Conservation (phyloP, 1,284 basidiomycete species). For the Fomitopsis betulina region DNA sequence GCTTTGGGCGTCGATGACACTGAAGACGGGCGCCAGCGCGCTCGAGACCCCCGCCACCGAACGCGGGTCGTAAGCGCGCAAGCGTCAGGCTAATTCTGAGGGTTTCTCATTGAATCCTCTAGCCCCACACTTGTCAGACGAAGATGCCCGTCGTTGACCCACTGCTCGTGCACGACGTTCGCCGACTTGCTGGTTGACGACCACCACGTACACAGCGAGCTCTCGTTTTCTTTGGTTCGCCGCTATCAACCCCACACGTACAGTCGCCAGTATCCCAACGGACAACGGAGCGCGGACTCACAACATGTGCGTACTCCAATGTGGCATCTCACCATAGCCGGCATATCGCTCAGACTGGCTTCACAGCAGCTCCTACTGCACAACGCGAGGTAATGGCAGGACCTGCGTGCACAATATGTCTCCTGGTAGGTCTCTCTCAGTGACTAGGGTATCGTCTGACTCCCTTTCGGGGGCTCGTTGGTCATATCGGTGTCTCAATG, state of each 20-base stretch:
- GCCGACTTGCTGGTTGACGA: too few relatives aligned
- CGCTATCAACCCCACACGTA: too few relatives aligned
- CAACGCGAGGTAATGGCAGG: not conserved
- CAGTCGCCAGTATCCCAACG: not conserved
- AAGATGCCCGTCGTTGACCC: too few relatives aligned
- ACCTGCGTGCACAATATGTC: not conserved
- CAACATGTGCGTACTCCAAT: not conserved
- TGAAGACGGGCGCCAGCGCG: not conserved
- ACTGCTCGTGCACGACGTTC: too few relatives aligned
- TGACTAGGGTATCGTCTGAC: not conserved
- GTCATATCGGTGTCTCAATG: not conserved
- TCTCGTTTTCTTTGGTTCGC: too few relatives aligned
- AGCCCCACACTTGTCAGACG: too few relatives aligned
- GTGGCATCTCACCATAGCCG: not conserved
- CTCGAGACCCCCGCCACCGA: constrained; percentile 12
- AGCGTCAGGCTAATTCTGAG: too few relatives aligned
- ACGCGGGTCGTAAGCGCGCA: not conserved
- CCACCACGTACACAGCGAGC: too few relatives aligned
- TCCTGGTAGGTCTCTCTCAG: not conserved
- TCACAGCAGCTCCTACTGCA: not conserved
- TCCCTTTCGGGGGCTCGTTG: not conserved
- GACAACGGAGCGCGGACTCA: not conserved
- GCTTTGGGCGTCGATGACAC: constrained; percentile 6
- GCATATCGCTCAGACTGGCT: not conserved
- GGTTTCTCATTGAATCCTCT: too few relatives aligned